phyloP scores from a whole-genome alignment of 495 filamentous ascomycete genomes.

The Neurospora sp. region DNA sequence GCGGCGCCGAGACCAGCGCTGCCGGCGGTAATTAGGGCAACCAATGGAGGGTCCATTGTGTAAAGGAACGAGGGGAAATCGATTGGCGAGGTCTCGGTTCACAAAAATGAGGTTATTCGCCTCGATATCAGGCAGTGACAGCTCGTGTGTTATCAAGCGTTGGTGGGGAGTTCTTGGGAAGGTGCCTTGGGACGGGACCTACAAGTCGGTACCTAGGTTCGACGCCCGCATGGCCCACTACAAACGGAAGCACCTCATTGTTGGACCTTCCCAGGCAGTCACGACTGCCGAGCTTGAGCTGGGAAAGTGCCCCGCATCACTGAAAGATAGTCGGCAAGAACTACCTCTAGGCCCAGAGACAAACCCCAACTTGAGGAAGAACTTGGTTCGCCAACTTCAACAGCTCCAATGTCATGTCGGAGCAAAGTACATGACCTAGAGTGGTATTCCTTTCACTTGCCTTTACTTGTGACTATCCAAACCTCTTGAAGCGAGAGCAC shows the following conservation, averaged over 20 bases:
- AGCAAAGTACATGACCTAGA: not conserved
- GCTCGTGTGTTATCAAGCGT: not conserved
- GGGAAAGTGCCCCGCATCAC: not conserved
- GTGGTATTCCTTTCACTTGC: not conserved
- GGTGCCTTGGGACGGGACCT: not conserved
- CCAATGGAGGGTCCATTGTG: constrained; percentile 9
- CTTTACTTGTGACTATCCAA: not conserved
- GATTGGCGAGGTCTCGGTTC: not conserved
- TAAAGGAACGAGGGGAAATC: not conserved
- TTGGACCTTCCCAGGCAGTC: not conserved
- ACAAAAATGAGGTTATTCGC: not conserved
- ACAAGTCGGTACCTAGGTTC: not conserved
- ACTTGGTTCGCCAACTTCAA: not conserved
- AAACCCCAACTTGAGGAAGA: not conserved
- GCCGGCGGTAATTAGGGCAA: constrained; percentile 46
- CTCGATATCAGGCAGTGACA: not conserved
- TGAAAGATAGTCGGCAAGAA: not conserved
- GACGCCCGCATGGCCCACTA: not conserved
- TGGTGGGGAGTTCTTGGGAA: not conserved
- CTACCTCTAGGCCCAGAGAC: not conserved
- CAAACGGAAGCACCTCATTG: not conserved
- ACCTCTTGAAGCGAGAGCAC: not conserved
- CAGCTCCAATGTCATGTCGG: not conserved
- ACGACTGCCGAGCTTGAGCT: not conserved
- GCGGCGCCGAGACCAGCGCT: constrained; percentile 49